Percentiles rank a stretch among this genome's conserved stretches.
Conservation (phyloP, 2,329 filamentous ascomycete species). For the Spiromastix sp. region DNA sequence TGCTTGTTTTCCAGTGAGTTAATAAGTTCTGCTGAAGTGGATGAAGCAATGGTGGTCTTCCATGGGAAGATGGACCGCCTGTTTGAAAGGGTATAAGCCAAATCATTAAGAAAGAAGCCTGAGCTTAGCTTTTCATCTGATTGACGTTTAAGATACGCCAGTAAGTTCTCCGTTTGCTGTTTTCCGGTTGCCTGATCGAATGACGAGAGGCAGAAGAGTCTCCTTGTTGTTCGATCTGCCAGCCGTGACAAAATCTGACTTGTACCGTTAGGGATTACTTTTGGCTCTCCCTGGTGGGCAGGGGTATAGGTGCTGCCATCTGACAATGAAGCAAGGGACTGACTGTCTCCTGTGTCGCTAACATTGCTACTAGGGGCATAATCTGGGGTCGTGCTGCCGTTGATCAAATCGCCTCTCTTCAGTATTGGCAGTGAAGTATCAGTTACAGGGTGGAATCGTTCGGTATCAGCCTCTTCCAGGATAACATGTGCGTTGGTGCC, state of each 20-base stretch:
- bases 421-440: background rate
- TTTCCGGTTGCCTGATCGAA: too few relatives aligned
- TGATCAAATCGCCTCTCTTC: background rate
- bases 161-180: too few relatives aligned
- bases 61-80: constrained; percentile 14
- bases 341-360: too few relatives aligned
- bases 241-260: background rate
- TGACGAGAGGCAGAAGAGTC: background rate
- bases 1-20: background rate
- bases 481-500: constrained; percentile 25
- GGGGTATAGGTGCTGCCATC: too few relatives aligned
- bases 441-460: too few relatives aligned
- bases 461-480: constrained; percentile 22
- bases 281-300: background rate
- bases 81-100: constrained; percentile 15
- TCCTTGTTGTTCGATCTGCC: background rate
- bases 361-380: too few relatives aligned
- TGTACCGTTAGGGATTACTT: background rate
- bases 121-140: too few relatives aligned
- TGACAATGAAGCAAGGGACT: too few relatives aligned
- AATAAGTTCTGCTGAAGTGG: constrained; percentile 1
- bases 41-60: constrained; percentile 11
- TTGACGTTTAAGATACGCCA: too few relatives aligned
- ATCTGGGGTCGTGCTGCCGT: background rate
- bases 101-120: too few relatives aligned